These are phyloP conservation scores for Agroathelia rolfsii DNA, from an alignment of 1,284 basidiomycete genomes.

Conservation along the genomic window DNA sequence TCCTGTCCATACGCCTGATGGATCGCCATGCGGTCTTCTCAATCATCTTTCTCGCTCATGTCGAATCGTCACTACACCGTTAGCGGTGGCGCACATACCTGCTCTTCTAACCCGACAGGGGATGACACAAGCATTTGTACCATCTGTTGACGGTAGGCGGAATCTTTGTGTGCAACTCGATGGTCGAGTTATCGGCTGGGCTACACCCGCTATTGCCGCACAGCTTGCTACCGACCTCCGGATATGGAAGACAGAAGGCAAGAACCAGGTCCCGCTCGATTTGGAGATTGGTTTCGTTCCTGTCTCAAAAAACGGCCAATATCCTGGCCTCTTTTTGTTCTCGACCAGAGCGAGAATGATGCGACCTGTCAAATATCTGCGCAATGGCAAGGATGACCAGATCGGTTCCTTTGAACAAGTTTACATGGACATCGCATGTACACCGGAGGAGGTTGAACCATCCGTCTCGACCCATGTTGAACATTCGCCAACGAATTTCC, in stretches of 20 bases:
- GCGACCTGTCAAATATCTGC: constrained; percentile 90
- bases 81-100: constrained; percentile 75
- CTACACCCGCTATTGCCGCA: constrained; percentile 63
- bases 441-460: constrained; percentile 79
- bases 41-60: constrained; percentile 96
- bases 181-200: constrained; percentile 95
- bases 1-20: constrained; percentile 98
- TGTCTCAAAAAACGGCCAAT: constrained; percentile 87
- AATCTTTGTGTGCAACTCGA: constrained; percentile 91
- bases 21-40: constrained; percentile 93
- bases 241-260: constrained; percentile 91
- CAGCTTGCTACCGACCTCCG: constrained; percentile 81
- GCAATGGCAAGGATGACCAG: constrained; percentile 82
- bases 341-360: constrained; percentile 89
- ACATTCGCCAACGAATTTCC: constrained; percentile 89
- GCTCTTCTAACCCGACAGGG: constrained; percentile 80
- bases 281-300: constrained; percentile 94
- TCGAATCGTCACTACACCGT: constrained; percentile 76
- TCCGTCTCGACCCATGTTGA: constrained; percentile 87
- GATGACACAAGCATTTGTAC: constrained; percentile 86
- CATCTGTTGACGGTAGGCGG: constrained; percentile 69
- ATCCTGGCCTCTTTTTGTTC: constrained; percentile 94
- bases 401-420: constrained; percentile 98
- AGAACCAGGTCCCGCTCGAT: constrained; percentile 80
- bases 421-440: constrained; percentile 97